A percentile compares a stretch with the other conserved stretches of the same genome.
phyloP scores from a whole-genome alignment of 768 basidiomycete genomes.

The Phallus indusiatus region DNA sequence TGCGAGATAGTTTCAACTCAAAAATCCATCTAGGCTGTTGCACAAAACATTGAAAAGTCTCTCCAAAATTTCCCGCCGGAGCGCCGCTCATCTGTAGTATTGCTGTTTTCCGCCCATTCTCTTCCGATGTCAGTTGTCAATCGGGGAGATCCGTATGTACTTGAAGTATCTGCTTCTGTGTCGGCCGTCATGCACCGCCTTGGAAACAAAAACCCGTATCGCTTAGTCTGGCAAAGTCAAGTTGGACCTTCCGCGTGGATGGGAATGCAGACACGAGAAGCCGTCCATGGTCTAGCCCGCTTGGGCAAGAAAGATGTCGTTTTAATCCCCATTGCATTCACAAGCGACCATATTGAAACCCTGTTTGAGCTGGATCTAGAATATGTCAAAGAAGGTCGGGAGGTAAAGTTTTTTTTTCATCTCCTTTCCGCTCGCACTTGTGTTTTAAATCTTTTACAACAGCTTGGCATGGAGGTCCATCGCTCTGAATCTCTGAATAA shows the following conservation, averaged over 20 bases:
- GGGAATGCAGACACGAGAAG: conserved; percentile 91
- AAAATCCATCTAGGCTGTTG: conserved; percentile 56
- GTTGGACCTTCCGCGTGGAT: conserved; percentile 98
- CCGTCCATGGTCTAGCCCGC: conserved; percentile 77
- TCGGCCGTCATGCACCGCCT: conserved; percentile 88
- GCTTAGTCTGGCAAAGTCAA: conserved; percentile 95
- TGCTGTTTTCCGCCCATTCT: conserved; percentile 96
- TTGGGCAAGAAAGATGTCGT: conserved; percentile 69
- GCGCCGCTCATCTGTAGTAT: conserved; percentile 60
- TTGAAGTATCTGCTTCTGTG: conserved; percentile 92
- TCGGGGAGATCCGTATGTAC: conserved; percentile 94
- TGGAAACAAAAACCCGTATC: conserved; percentile 72
- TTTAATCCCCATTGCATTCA: conserved; percentile 94
- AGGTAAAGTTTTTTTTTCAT: conserved; percentile 43
- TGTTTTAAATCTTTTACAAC: conserved; percentile 7
- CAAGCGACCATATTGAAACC: conserved; percentile 98
- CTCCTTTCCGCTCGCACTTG: not conserved
- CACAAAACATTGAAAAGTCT: conserved; percentile 78
- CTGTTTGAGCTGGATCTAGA: conserved; percentile 94
- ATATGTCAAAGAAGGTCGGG: conserved; percentile 80
- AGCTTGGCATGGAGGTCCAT: conserved; percentile 88
- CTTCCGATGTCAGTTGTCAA: conserved; percentile 97
- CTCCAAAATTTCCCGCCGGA: conserved; percentile 69
- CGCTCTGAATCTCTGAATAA: conserved; percentile 90
- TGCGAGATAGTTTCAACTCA: conserved; percentile 1